Evolutionary conservation across 768 basidiomycete genomes (phyloP), one percentile per base, ranked within the genome.

Genomic region (Auricularia cornea): DNA sequence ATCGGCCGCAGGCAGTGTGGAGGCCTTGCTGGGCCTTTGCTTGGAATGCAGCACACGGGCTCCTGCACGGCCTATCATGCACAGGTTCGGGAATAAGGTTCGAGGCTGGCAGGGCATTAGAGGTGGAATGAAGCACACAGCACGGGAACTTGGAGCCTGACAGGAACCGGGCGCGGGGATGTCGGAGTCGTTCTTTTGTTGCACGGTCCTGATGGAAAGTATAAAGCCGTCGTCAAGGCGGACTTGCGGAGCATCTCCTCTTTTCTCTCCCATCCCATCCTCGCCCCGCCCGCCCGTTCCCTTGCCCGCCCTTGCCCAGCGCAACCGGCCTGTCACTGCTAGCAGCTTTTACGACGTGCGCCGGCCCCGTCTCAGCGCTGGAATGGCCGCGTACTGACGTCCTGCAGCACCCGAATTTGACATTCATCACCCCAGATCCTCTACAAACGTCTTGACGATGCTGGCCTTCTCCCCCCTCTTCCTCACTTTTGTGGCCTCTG

Each of bases 401-500:
- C 20, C 52, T 54, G 44, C 44, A 48, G 44, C 23, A 12, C 23
- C 11, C 44, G 44, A 48, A 18, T 48, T 48, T 23, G 44, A 48
- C 44, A 48, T 18, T 48, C 35, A 38, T 48, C 20, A 48, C 16
- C 44, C 38, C 44, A 48, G 20, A 48, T 48, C 44, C 44, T 14
- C 64, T 54, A 40, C 63, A 65, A 63, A 65, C 67, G 69, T 71
- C 73, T 70, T 69, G 73, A 74, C 70, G 72, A 72, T 72, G 66
- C 67, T 76, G 65, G 71, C 71, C 68, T 63, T 69, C 70, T 74
- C 74, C 75, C 80, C 82, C 75, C 75, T 82, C 69, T 68, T 48
- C 44, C 66, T 81, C 71, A 77, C 78, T 67, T 69, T 83, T 68
- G 79, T 76, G 80, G 79, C 48, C 68, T 59, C 80, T 77, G 8